Percentiles rank a stretch among this genome's conserved stretches.
phyloP scores from a whole-genome alignment of 23 red algal genomes.

The Pyropia yezoensis region DNA sequence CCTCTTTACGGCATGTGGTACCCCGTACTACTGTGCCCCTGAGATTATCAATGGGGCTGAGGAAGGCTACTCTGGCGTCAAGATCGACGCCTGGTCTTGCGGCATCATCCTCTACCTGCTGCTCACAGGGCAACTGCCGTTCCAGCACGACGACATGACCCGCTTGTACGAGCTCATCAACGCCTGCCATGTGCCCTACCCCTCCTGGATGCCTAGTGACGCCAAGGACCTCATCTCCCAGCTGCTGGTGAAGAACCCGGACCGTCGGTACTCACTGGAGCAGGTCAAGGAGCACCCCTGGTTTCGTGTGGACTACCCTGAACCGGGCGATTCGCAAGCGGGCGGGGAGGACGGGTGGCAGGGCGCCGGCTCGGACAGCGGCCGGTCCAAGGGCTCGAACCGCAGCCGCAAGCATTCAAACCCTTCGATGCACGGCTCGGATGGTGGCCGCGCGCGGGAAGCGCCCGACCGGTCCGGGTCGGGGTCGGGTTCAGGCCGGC shows the following conservation, averaged over 20 bases:
- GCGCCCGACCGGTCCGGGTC: constrained; percentile 22
- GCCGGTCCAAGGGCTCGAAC: constrained; percentile 10
- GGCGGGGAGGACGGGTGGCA: neutral
- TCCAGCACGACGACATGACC: constrained; percentile 22
- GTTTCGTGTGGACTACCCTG: constrained; percentile 1
- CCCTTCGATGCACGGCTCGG: too few relatives aligned
- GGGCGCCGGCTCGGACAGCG: constrained; percentile 4
- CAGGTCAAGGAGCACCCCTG: constrained; percentile 24
- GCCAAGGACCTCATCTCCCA: neutral
- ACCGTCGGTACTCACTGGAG: constrained; percentile 14
- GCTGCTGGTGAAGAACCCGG: constrained; percentile 7
- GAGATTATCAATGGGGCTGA: constrained; percentile 2
- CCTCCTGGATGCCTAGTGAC: neutral
- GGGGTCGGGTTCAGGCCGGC: neutral
- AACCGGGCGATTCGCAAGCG: constrained; percentile 27
- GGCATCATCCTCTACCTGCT: constrained; percentile 48
- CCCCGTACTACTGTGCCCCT: constrained; percentile 7
- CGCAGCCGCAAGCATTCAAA: constrained; percentile 4
- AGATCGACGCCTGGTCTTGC: constrained; percentile 33
- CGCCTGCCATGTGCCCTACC: neutral
- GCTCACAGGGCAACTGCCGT: constrained; percentile 38
- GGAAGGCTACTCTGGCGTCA: constrained; percentile 1
- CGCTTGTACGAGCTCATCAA: constrained; percentile 6
- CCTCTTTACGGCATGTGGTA: constrained; percentile 1
- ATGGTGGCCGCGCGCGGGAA: constrained; percentile 11